Base-by-base conservation (phyloP, 1,284 basidiomycete genomes). In the Naganishia sp. region DNA sequence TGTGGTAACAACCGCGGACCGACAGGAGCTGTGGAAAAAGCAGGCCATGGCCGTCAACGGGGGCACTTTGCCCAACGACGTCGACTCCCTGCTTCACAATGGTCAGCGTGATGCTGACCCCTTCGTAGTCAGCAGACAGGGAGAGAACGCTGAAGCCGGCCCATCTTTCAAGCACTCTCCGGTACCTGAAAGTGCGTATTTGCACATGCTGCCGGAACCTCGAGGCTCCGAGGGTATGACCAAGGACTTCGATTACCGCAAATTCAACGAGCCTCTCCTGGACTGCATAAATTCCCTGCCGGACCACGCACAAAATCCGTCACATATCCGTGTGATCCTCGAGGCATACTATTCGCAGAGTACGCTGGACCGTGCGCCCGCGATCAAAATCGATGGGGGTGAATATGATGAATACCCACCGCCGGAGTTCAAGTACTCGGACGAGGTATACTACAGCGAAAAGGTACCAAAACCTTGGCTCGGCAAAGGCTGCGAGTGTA, bases 381-480 rank as follows among this genome's bases (percentile, higher is more conserved):
- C 86, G 88, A 88, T 93, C 69, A 76, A 79, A 18, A 82, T 94
- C 15, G 77, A 84, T 67, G 90, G 91, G 71, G 74, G 83, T 0
- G 79, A 89, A 23, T 88, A 90, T 67, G 76, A 82, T 7, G 86
- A 88, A 65, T 86, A 86, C 18, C 57, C 65, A 10, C 83, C 82
- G 6, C 89, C 86, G 84, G 89, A 91, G 72, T 90, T 90, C 71
- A 82, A 86, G 69, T 91, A 91, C 73, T 86, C 87, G 13, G 90
- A 91, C 75, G 78, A 83, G 66, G 86, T 92, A 82, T 88, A 89
- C 82, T 86, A 87, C 67, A 84, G 83, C 1, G 81, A 85, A 16
- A 84, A 81, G 9, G 88, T 93, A 1, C 86, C 87, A 0, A 83
- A 83, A 13, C 88, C 89, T 0, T 86, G 90, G 70, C 73, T 84